Evolutionary conservation across 2,329 filamentous ascomycete genomes (phyloP), one percentile per base, ranked within the genome.

Genomic region (Pseudogymnoascus sp.): DNA sequence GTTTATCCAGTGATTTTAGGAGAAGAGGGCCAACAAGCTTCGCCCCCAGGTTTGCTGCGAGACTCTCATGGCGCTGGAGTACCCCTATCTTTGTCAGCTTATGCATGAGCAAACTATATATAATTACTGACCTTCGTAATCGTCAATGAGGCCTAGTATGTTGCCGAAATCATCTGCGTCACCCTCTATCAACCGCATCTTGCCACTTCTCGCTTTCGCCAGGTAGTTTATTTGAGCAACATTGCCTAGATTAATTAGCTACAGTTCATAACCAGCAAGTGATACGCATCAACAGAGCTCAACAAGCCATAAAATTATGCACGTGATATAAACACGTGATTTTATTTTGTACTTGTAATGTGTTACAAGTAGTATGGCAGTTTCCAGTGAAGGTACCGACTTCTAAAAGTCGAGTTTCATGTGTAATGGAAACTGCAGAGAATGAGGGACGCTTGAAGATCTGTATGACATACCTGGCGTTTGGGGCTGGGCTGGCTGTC

Each of bases 21-120:
- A 96, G 78, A 61, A 93, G 90, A 23, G 91, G 90, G 0, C 89
- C 91, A 1, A 92, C 84, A 17, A 93, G 87, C 68, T 91, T 89
- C 63, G 90, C 91, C 69, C 91, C 91, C 26, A 96, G 81, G 71
- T 91, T 93, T 64, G 89, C 88, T 57, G 91, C 92, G 70, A 96
- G 85, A 74, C 89, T 93, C 77, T 96, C 91, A 74, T 93, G 90
- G 63, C 90, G 86, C 70, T 90, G 89, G 62, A 96, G 79, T 15
- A 95, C 90, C 67, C 87, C 91, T 82, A 65, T 65, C 63, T 69
- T 65, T 65, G 66, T 69, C 17, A 26, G 26, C 47, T 38, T 17
- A 57, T 53, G 31, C 19, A 28, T 21, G 28, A 3, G 15, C 38
- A 35, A 33, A 3, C 5, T 36, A 17, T 33, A 63, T 15, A 13